These are phyloP conservation scores for Colletotrichum navitas DNA, from an alignment of 2,329 filamentous ascomycete species.

Conservation along the genomic window DNA sequence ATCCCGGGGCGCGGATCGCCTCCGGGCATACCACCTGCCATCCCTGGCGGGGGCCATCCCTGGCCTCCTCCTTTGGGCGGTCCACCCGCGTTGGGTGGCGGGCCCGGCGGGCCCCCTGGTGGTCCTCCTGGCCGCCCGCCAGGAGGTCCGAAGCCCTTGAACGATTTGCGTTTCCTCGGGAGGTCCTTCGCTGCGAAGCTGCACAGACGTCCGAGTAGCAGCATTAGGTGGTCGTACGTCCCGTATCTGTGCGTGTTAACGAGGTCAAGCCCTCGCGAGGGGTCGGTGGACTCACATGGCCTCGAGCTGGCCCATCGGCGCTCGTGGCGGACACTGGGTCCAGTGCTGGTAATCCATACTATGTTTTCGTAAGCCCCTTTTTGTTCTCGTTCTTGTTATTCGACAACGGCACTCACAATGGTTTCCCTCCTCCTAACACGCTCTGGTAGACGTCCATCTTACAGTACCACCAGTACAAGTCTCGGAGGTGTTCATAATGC, in stretches of 20 bases:
- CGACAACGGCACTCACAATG: constrained; percentile 75
- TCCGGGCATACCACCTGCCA: constrained; percentile 24
- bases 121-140: constrained; percentile 47
- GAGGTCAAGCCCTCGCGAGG: background rate
- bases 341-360: constrained; percentile 85
- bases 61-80: constrained; percentile 23
- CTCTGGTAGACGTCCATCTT: constrained; percentile 96
- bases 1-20: constrained; percentile 26
- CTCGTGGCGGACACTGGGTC: constrained; percentile 89
- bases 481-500: constrained; percentile 83
- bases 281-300: constrained; percentile 68
- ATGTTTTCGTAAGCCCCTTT: constrained; percentile 44
- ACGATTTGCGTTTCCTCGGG: constrained; percentile 78
- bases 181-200: constrained; percentile 85
- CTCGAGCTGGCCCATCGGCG: constrained; percentile 80
- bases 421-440: constrained; percentile 84
- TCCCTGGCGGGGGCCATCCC: constrained; percentile 23
- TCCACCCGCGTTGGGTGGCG: constrained; percentile 46
- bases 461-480: constrained; percentile 95
- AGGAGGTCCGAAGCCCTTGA: constrained; percentile 68
- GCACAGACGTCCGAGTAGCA: constrained; percentile 83
- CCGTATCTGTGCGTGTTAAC: constrained; percentile 73
- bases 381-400: background rate
- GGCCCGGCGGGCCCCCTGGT: constrained; percentile 47
- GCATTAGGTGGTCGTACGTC: constrained; percentile 87